A percentile compares a stretch with the other conserved stretches of the same genome.
phyloP scores from a whole-genome alignment of 148 eudicot species.

The Rhododendron molle region DNA sequence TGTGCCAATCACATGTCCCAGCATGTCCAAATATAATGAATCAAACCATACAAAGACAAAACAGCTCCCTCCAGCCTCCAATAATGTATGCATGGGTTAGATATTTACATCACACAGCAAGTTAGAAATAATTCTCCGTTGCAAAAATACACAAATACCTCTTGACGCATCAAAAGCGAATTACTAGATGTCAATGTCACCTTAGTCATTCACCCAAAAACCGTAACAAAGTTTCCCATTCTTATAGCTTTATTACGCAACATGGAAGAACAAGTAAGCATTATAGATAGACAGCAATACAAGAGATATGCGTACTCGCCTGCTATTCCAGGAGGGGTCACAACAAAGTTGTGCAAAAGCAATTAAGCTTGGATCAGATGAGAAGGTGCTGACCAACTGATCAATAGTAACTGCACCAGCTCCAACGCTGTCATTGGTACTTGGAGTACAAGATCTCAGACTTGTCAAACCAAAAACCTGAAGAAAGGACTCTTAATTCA shows the following conservation, averaged over 20 bases:
- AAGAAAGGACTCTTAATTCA: slow-evolving; percentile 7
- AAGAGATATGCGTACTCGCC: slow-evolving; percentile 33
- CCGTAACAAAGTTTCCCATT: neutral
- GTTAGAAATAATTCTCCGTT: no score
- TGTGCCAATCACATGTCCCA: neutral
- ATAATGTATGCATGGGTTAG: neutral
- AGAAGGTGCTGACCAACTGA: slow-evolving; percentile 91
- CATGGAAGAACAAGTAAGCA: neutral
- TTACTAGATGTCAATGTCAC: neutral
- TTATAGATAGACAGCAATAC: neutral
- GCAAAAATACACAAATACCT: neutral
- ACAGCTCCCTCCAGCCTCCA: neutral
- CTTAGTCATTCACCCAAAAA: neutral
- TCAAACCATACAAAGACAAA: neutral
- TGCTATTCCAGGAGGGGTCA: slow-evolving; percentile 72
- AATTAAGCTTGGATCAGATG: slow-evolving; percentile 94
- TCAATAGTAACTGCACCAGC: slow-evolving; percentile 55
- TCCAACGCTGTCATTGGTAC: slow-evolving; percentile 29
- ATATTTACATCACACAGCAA: neutral
- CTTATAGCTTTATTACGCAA: neutral
- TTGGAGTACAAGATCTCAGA: slow-evolving; percentile 32
- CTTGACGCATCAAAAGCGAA: neutral
- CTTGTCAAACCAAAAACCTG: slow-evolving; percentile 85
- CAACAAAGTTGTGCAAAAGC: slow-evolving; percentile 94
- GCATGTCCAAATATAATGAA: neutral